Conservation (phyloP, 2,329 filamentous ascomycete genomes). For the Ascochyta fabae region DNA sequence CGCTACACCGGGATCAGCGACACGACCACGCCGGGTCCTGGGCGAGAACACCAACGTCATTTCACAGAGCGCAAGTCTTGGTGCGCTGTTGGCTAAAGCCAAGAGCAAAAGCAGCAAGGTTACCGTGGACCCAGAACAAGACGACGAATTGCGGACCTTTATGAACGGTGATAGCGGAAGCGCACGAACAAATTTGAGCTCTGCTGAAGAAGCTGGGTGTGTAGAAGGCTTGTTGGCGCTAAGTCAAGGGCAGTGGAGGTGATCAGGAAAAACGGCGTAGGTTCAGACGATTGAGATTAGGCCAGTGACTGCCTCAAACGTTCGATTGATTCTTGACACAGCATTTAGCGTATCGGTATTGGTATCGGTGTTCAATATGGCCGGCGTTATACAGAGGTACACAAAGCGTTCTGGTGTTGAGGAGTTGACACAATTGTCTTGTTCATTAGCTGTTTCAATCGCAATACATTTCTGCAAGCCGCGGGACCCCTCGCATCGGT, state of each 20-base stretch:
- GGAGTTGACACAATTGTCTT: slow-evolving; percentile 8
- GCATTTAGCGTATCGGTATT: slow-evolving; percentile 21
- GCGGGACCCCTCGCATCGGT: not conserved
- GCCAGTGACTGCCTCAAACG: not conserved
- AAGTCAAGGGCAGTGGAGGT: slow-evolving; percentile 87
- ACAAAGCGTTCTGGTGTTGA: not conserved
- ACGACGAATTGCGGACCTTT: slow-evolving; percentile 74
- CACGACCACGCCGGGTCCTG: slow-evolving; percentile 51
- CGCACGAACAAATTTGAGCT: slow-evolving; percentile 62
- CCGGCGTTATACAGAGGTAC: slow-evolving; percentile 8
- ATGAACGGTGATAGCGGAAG: slow-evolving; percentile 68
- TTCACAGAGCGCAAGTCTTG: slow-evolving; percentile 48
- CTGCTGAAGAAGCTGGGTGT: slow-evolving; percentile 76
- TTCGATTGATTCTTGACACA: slow-evolving; percentile 8
- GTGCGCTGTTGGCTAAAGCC: slow-evolving; percentile 45
- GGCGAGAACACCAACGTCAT: slow-evolving; percentile 55
- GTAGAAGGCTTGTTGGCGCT: slow-evolving; percentile 87
- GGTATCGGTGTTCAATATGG: slow-evolving; percentile 5
- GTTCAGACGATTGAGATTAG: not conserved
- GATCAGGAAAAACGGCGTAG: not conserved
- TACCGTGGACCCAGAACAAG: slow-evolving; percentile 55
- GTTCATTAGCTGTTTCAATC: not conserved
- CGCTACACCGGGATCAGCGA: slow-evolving; percentile 41
- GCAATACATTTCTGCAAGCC: not conserved
- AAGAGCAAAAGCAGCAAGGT: slow-evolving; percentile 37